Conservation (phyloP, 2,329 filamentous ascomycete species). For the Penicillium brevicompactum region DNA sequence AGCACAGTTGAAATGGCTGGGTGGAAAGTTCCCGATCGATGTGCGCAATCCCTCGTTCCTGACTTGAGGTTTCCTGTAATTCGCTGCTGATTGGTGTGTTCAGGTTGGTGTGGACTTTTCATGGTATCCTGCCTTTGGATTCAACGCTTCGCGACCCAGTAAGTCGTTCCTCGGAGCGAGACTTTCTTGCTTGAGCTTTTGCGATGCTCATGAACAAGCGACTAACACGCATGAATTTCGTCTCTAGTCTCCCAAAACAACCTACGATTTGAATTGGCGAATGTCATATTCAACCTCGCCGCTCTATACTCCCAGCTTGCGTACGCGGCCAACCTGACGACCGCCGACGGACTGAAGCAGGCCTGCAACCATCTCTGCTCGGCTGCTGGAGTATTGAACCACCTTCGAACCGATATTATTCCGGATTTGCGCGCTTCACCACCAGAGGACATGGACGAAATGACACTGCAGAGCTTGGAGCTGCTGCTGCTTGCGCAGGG, state of each 20-base stretch:
- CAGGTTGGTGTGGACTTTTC: constrained; percentile 92
- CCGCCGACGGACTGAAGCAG: constrained; percentile 78
- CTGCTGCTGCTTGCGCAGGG: constrained; percentile 87
- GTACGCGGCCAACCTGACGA: constrained; percentile 74
- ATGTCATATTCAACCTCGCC: constrained; percentile 89
- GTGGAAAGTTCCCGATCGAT: constrained; percentile 94
- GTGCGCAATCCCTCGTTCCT: constrained; percentile 49
- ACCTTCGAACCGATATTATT: constrained; percentile 75
- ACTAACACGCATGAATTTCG: background rate
- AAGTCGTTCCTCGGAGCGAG: constrained; percentile 15
- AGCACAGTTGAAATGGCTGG: constrained; percentile 88
- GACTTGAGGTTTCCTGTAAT: background rate
- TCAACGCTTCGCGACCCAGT: constrained; percentile 75
- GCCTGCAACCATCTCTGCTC: constrained; percentile 90
- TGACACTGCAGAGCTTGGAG: constrained; percentile 80
- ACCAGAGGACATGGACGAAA: constrained; percentile 92
- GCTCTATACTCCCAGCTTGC: constrained; percentile 93
- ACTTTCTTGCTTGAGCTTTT: constrained; percentile 1
- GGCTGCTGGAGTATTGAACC: constrained; percentile 77
- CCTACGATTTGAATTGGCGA: constrained; percentile 80
- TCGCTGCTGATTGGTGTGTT: constrained; percentile 9
- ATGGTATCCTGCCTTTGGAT: constrained; percentile 93
- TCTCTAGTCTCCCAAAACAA: constrained; percentile 63
- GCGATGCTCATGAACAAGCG: background rate
- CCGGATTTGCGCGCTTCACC: constrained; percentile 81